phyloP scores from a whole-genome alignment of 129 eudicot genomes.

The Dittrichia graveolens region DNA sequence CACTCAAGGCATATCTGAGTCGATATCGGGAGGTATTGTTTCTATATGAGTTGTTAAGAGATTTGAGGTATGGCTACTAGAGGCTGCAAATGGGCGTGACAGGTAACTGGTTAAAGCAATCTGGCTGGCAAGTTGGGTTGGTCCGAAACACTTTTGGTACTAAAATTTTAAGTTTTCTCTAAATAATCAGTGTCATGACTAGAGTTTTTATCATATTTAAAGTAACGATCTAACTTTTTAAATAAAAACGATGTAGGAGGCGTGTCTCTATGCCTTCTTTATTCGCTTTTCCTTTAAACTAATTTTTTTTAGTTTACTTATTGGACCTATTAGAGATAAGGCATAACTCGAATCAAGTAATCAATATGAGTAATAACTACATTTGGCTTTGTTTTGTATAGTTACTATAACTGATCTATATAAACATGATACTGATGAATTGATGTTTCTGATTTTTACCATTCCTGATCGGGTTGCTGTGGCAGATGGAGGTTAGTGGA shows the following conservation, averaged over 20 bases:
- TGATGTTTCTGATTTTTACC: neutral
- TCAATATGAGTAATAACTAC: neutral
- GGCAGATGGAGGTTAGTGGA: slow-evolving; percentile 68
- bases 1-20: slow-evolving; percentile 55
- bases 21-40: slow-evolving; percentile 67
- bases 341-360: neutral
- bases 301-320: too few species aligned
- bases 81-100: neutral
- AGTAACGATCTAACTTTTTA: too few species aligned
- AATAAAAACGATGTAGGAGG: too few species aligned
- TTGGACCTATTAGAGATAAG: too few species aligned
- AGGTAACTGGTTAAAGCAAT: neutral
- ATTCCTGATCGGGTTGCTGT: slow-evolving; percentile 23
- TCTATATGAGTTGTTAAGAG: neutral
- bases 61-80: neutral
- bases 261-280: too few species aligned
- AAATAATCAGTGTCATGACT: neutral
- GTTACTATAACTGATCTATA: neutral
- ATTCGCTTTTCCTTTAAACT: too few species aligned
- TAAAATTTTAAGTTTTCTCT: neutral
- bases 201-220: too few species aligned
- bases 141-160: neutral
- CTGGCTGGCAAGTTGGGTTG: neutral
- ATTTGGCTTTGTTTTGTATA: slow-evolving; percentile 8
- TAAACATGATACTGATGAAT: slow-evolving; percentile 25